Percentiles rank a stretch among this genome's conserved stretches.
These are phyloP conservation scores for Cryomyces antarcticus DNA, from an alignment of 495 filamentous ascomycete genomes.

Conservation along the genomic window DNA sequence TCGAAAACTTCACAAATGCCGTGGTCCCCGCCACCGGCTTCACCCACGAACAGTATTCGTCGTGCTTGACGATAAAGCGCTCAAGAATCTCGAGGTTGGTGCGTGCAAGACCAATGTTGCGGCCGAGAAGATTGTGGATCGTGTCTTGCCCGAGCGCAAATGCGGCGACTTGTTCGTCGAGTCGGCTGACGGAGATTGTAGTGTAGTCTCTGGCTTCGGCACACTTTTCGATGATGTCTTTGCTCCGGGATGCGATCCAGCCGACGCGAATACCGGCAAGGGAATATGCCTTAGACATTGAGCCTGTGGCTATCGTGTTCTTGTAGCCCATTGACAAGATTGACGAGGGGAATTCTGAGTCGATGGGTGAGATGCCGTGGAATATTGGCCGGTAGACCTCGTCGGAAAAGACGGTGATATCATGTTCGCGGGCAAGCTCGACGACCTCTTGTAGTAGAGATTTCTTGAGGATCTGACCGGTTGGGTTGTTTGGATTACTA, in stretches of 20 bases:
- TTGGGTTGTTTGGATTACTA: conserved; percentile 84
- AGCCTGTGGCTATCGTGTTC: conserved; percentile 53
- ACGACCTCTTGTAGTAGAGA: conserved; percentile 39
- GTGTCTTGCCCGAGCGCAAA: conserved; percentile 46
- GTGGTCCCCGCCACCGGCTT: conserved; percentile 71
- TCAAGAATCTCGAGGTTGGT: conserved; percentile 49
- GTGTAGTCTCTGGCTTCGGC: conserved; percentile 60
- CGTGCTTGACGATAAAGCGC: conserved; percentile 43
- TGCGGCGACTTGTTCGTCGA: conserved; percentile 63
- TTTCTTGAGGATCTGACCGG: conserved; percentile 48
- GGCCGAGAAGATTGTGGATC: conserved; percentile 40
- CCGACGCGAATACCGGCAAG: conserved; percentile 66
- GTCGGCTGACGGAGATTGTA: conserved; percentile 62
- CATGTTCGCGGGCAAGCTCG: conserved; percentile 36
- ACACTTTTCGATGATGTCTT: conserved; percentile 40
- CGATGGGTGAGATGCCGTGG: conserved; percentile 42
- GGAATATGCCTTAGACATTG: conserved; percentile 72
- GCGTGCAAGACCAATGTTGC: conserved; percentile 52
- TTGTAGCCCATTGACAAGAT: conserved; percentile 51
- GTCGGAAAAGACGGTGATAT: conserved; percentile 53
- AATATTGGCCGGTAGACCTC: conserved; percentile 86
- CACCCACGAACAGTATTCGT: conserved; percentile 45
- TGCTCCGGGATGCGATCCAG: conserved; percentile 57
- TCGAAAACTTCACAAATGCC: conserved; percentile 51
- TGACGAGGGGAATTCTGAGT: conserved; percentile 41